Evolutionary conservation across 192 early-diverging fungal species (phyloP), one percentile per base, ranked within the genome.

Genomic region (Coemansia sp.): DNA sequence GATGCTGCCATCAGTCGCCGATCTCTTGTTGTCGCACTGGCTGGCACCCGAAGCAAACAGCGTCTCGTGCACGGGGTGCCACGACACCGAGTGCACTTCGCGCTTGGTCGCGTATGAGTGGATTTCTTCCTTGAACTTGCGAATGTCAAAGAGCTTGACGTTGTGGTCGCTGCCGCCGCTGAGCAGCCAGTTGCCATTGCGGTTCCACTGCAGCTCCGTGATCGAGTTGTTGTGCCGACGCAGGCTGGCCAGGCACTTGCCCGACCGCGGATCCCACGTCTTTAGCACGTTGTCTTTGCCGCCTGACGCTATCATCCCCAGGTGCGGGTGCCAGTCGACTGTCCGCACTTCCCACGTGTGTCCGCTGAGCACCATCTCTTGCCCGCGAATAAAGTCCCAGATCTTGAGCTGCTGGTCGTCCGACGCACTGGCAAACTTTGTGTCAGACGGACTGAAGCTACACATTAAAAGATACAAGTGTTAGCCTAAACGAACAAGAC

Each of bases 301-400:
- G 37, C 98, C 95, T 13, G 95, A 97, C 29, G 94, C 96, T 0
- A 99, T 82, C 58, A 99, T 76, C 3, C 91, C 94, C 74, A 96
- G 91, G 67, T 88, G 86, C 32, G 98, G 96, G 74, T 99, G 96
- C 98, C 98, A 99, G 70, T 96, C 96, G 6, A 98, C 86, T 69
- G 94, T 91, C 67, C 95, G 94, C 6, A 99, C 96, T 84, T 97
- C 96, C 93, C 95, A 97, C 44, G 92, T 94, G 79, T 99, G 97
- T 0, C 97, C 90, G 15, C 85, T 88, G 43, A 99, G 79, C 29
- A 84, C 73, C 12, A 85, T 63, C 66, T 99, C 98, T 66, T 96
- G 93, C 2, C 90, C 89, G 32, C 90, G 89, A 41, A 88, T 88
- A 76, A 99, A 99, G 65, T 91, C 88, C 98, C 98, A 99, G 64